These are phyloP conservation scores for Skeletonema marinoi DNA, from an alignment of 108 stramenopile species.

Conservation along the genomic window DNA sequence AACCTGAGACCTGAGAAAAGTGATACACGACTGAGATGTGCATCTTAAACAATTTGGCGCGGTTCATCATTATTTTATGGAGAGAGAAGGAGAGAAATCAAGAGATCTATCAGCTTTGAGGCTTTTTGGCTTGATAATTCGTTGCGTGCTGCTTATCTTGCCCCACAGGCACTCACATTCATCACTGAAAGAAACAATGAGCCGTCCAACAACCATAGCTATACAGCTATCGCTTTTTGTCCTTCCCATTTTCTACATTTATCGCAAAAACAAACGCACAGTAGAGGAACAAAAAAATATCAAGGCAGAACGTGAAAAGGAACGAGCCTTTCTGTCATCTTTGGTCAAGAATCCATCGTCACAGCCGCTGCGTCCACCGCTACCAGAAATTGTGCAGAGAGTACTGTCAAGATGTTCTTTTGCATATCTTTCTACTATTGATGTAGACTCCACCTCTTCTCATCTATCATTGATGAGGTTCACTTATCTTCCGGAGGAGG, in stretches of 20 bases:
- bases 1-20: too few species aligned
- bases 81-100: too few species aligned
- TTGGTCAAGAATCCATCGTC: conserved; percentile 16
- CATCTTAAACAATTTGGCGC: too few species aligned
- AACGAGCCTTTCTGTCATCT: conserved; percentile 37
- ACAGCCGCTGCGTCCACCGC: conserved; percentile 52
- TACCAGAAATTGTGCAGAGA: conserved; percentile 51
- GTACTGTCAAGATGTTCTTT: conserved; percentile 53
- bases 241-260: conserved; percentile 28
- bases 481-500: conserved; percentile 56
- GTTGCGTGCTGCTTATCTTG: too few species aligned
- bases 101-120: too few species aligned
- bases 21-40: too few species aligned
- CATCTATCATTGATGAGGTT: conserved; percentile 72
- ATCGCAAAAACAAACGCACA: conserved; percentile 18
- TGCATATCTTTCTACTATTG: conserved; percentile 66
- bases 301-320: conserved; percentile 34
- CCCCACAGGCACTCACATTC: too few species aligned
- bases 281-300: conserved; percentile 12
- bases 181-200: too few species aligned
- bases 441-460: conserved; percentile 18
- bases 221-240: conserved; percentile 20
- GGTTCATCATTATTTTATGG: too few species aligned
- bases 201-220: background rate
- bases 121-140: too few species aligned